Evolutionary conservation across 2,329 filamentous ascomycete species (phyloP).

Genomic region (Ophiostoma australiae): DNA sequence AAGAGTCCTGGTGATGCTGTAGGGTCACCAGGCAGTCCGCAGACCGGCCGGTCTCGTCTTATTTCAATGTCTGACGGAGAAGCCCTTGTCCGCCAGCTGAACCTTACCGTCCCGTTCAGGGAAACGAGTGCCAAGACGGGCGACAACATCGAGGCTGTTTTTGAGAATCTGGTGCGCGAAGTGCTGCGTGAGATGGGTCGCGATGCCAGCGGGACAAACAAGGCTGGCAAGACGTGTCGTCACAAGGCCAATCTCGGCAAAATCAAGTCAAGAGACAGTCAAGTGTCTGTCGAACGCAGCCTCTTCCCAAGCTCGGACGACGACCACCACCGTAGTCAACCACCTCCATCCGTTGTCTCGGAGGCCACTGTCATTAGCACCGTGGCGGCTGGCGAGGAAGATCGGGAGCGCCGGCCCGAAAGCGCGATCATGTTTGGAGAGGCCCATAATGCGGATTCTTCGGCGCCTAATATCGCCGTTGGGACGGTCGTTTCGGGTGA

Average conservation of each 20-base stretch:
- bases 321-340: neutral
- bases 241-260: slow-evolving; percentile 13
- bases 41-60: slow-evolving; percentile 15
- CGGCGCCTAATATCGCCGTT: neutral
- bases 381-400: neutral
- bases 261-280: neutral
- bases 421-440: neutral
- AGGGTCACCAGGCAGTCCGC: neutral
- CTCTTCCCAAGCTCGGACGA: neutral
- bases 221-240: slow-evolving; percentile 23
- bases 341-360: neutral
- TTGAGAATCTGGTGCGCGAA: slow-evolving; percentile 29
- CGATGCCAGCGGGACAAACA: slow-evolving; percentile 22
- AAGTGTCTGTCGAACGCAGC: neutral
- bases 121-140: neutral
- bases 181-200: slow-evolving; percentile 29
- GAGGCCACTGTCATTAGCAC: neutral
- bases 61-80: neutral
- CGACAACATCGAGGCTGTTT: slow-evolving; percentile 53
- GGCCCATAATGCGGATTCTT: neutral
- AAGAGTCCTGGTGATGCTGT: neutral
- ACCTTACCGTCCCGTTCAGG: neutral
- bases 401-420: neutral
- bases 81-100: neutral
- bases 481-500: neutral